Conservation (phyloP, 2,329 filamentous ascomycete species). For the Diaporthe sp. region DNA sequence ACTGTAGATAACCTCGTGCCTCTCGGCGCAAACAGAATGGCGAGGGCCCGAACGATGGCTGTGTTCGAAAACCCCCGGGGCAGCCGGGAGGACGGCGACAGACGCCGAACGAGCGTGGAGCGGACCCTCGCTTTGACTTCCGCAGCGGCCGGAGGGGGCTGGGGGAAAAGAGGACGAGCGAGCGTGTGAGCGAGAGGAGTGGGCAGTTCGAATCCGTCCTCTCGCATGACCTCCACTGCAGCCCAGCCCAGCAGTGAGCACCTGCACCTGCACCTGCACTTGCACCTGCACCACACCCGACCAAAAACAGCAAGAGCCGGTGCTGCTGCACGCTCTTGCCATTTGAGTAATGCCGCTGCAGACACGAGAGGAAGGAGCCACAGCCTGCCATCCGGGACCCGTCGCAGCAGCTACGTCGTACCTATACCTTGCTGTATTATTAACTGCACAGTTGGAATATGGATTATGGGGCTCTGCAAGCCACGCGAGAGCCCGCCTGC, state of each 20-base stretch:
- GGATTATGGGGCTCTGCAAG: constrained; percentile 12
- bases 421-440: not conserved
- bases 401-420: not conserved
- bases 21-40: constrained; percentile 1
- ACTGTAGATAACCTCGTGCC: not conserved
- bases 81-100: not conserved
- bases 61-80: not conserved
- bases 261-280: not conserved
- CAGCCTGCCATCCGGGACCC: not conserved
- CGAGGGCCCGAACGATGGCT: not conserved
- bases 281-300: not conserved
- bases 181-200: not conserved
- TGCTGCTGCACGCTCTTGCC: no score
- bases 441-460: not conserved
- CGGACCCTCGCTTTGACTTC: not conserved
- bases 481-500: not conserved
- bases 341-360: constrained; percentile 26
- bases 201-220: constrained; percentile 11
- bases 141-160: constrained; percentile 10
- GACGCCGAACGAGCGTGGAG: not conserved
- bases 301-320: not conserved
- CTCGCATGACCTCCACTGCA: not conserved
- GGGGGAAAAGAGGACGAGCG: not conserved
- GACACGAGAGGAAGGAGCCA: constrained; percentile 4
- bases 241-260: not conserved